Evolutionary conservation across 2,329 filamentous ascomycete species (phyloP), one percentile per base, ranked within the genome.

Genomic region (Cladophialophora yegresii): DNA sequence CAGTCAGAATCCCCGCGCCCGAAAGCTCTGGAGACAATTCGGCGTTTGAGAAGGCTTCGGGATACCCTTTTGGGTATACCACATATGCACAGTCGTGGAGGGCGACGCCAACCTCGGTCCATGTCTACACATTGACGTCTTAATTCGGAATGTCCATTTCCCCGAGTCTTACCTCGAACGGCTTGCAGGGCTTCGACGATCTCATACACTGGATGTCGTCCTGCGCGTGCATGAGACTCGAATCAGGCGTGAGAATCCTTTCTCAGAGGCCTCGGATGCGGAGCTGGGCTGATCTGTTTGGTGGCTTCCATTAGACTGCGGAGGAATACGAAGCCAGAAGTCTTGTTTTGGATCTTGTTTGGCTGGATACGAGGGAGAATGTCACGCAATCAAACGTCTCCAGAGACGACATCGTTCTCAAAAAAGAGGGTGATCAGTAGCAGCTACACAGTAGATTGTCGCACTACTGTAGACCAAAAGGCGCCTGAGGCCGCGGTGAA

Each of bases 281-380:
- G 26, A 28, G 26, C 26, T 6, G 26, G 26, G 26, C 26, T 28
- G 26, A 3, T 28, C 6, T 3, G 26, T 6, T 3, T 28, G 26
- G 26, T 28, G 26, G 26, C 26, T 6, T 28, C 26, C 3, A 28
- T 28, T 28, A n/a, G 22, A 50, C 22, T 49, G 26, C 32, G 43
- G 57, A 36, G 57, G 20, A 51, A 59, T 40, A 53, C 28, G 57
- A 43, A 20, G 9, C 5, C 16, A 13, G 50, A 58, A 43, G n/a
- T 20, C 36, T 43, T 43, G 16, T 40, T 40, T n/a, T 10, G 20
- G n/a, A 36, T 36, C 26, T 57, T 45, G 40, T n/a, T 50, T 28
- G 22, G 47, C 4, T 26, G 20, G 23, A 49, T 49, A 58, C n/a
- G 36, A 49, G 12, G 16, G n/a, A 23, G n/a, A 4, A 13, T 6